phyloP scores from a whole-genome alignment of 2,329 filamentous ascomycete genomes.

The Verticillium albo-atrum region DNA sequence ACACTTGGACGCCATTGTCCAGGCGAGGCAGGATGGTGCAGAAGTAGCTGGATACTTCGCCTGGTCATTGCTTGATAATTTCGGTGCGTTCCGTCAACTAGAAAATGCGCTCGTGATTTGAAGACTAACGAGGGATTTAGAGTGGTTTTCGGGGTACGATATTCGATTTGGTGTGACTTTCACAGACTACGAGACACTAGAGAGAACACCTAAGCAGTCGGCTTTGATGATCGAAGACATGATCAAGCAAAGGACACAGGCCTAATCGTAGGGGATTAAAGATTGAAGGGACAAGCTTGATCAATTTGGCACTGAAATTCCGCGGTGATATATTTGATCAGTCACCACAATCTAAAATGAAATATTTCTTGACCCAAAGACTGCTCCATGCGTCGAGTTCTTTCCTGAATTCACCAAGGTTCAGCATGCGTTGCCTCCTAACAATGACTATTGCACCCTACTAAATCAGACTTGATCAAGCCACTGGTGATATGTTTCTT shows the following conservation, averaged over 20 bases:
- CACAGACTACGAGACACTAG: slow-evolving; percentile 75
- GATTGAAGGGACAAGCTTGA: not conserved
- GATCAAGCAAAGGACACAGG: slow-evolving; percentile 7
- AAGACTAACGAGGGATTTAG: not conserved
- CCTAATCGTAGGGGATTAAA: not conserved
- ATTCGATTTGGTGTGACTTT: slow-evolving; percentile 81
- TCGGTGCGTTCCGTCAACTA: slow-evolving; percentile 35
- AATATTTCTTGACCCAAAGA: too few relatives aligned
- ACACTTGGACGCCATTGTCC: slow-evolving; percentile 73
- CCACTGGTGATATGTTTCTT: not conserved
- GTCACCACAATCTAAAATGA: not conserved
- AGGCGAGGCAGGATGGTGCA: slow-evolving; percentile 69
- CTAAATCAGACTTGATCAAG: too few relatives aligned
- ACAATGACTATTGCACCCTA: too few relatives aligned
- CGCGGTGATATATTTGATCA: not conserved
- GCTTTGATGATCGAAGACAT: slow-evolving; percentile 8
- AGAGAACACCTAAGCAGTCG: slow-evolving; percentile 70
- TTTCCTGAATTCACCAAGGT: too few relatives aligned
- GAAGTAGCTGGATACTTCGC: slow-evolving; percentile 77
- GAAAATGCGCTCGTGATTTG: not conserved
- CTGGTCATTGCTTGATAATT: slow-evolving; percentile 88
- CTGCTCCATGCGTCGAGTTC: too few relatives aligned
- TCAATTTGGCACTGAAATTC: not conserved
- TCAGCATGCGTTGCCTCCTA: too few relatives aligned
- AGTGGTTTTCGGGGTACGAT: slow-evolving; percentile 86